Base-by-base conservation (phyloP, 352 stramenopile species). In the Pelagophyceae sp. region DNA sequence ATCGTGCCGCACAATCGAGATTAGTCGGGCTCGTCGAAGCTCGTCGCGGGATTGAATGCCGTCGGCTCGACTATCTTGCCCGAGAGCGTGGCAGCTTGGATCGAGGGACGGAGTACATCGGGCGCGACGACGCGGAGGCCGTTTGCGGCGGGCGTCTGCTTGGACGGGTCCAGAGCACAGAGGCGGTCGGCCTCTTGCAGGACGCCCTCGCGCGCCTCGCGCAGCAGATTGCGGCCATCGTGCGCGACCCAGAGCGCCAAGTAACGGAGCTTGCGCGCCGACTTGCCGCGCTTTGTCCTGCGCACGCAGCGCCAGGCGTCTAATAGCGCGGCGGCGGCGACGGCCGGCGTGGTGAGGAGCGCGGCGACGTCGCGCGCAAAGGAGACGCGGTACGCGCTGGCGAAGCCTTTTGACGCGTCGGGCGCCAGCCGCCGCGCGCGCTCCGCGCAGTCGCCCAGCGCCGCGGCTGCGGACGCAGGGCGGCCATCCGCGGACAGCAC, bases 21-120 rank as follows among this genome's bases (percentile, higher is more conserved):
- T 71, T 71, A 71, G 33, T 71, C 61, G 61, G 61, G 61, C 61
- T 37, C 61, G 61, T 71, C 61, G 61, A 33, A 71, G 61, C 31
- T 32, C 60, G 60, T 32, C 60, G 60, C 11, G 11, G 17, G 17
- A 17, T 17, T 27, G 17, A 27, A 61, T 61, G 58, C 5, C 23
- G 29, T 17, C 58, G 58, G 2, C 58, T 6, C 23, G 58, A 33
- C 58, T 2, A 65, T n/a, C 17, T 33, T 6, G 23, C 17, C 5
- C 58, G 58, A n/a, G 23, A 5, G 58, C 58, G 58, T 17, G 17
- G 58, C 58, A n/a, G 5, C 58, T 5, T 25, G 17, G 58, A 11
- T n/a, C 58, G 5, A 2, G 29, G 32, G 23, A n/a, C 58, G 58
- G 17, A 20, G 6, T 6, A 54, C 6, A 20, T 54, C 40, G 6